Base-by-base conservation (phyloP, 441 rosid species). In the Caryocar brasiliense region DNA sequence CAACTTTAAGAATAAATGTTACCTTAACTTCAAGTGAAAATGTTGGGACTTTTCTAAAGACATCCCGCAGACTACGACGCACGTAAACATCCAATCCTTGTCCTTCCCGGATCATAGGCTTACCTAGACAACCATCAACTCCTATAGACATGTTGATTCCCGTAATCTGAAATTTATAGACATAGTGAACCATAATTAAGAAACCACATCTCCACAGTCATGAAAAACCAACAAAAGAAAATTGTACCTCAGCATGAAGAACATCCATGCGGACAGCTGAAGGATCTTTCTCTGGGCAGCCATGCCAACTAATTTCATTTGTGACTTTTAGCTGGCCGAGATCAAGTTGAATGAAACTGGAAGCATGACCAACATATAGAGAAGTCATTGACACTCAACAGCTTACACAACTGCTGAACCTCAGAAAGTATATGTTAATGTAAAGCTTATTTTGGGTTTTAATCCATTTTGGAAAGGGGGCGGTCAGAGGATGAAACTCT, bases 91-190 rank as follows among this genome's bases (percentile, higher is more conserved):
- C 86, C 55, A 93, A 50, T 72, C 96, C 97, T 54, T 79, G 82
- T 63, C 91, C 87, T 74, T 85, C 92, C 48, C 79, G 82, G 62
- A 89, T 80, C 91, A 93, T 81, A 55, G 95, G 86, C 68, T 86
- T 89, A 37, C 97, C 97, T 46, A 84, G 49, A 55, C 68, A 68
- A 56, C 95, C 94, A 62, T 81, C 66, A 40, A 89, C 81, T 62
- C 99, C 99, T 21, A 89, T 83, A 45, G 86, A 72, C 99, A 93
- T 93, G 77, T 93, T 93, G 62, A 93, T 69, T 62, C 99, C 97
- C 61, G 75, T 66, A 73, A 93, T 81, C 99, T 93, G 79, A 77
- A 68, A 56, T 55, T 55, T 53, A 54, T 8, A 48, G 54, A 52
- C 24, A 39, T 46, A 54, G 33, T 55, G 10, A 47, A 56, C 14